phyloP scores from a whole-genome alignment of 768 basidiomycete species.

The Tremella yokohamensis region DNA sequence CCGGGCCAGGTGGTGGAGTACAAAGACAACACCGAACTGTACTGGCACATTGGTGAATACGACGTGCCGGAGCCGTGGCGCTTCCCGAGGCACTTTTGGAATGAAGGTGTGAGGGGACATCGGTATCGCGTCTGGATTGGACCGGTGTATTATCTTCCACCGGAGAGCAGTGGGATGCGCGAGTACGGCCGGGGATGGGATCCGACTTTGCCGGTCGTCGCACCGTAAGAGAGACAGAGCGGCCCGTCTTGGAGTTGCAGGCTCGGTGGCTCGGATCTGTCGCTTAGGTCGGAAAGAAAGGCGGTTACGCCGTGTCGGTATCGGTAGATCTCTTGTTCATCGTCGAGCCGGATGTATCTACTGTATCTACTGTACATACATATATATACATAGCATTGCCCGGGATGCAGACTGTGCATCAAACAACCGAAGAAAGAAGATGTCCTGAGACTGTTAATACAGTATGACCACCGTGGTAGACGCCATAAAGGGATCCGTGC shows the following conservation, averaged over 20 bases:
- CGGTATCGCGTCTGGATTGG: constrained; percentile 44
- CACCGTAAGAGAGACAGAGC: background rate
- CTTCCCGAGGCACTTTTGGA: constrained; percentile 45
- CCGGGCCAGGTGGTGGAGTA: constrained; percentile 59
- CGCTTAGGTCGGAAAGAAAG: too few species aligned
- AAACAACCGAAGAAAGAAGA: too few species aligned
- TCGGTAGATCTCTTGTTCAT: too few species aligned
- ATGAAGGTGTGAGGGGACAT: constrained; percentile 46
- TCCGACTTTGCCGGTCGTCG: background rate
- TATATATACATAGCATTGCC: too few species aligned
- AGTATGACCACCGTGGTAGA: too few species aligned
- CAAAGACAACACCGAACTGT: constrained; percentile 62
- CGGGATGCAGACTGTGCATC: too few species aligned
- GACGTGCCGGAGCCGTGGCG: constrained; percentile 57
- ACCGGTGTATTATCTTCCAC: constrained; percentile 48
- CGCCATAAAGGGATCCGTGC: too few species aligned
- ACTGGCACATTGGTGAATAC: constrained; percentile 66
- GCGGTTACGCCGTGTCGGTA: too few species aligned
- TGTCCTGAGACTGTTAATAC: too few species aligned
- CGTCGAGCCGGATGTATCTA: too few species aligned
- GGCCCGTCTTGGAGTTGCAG: background rate
- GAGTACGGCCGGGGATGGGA: constrained; percentile 30
- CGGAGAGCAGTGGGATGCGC: constrained; percentile 36
- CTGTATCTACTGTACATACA: too few species aligned
- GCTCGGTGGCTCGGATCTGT: too few species aligned